Evolutionary conservation across 169 alveolate species (phyloP).

Genomic region (Plasmodium vivax): DNA sequence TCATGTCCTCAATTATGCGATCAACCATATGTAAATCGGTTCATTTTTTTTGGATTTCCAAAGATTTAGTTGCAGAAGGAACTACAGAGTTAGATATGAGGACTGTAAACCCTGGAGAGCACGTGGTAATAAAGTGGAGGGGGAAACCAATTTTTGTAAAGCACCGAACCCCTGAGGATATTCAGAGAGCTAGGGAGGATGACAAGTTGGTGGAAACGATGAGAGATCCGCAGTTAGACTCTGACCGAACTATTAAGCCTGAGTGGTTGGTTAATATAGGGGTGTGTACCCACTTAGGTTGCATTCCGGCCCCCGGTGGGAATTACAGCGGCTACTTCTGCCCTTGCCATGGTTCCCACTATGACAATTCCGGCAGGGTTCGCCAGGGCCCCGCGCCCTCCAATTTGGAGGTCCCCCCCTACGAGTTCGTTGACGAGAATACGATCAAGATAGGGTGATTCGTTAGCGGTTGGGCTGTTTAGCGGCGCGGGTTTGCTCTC

Average conservation of each 20-base stretch:
- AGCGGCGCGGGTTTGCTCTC: neutral
- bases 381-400: slow-evolving; percentile 92
- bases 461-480: neutral
- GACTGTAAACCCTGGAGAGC: slow-evolving; percentile 87
- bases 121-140: slow-evolving; percentile 89
- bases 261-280: slow-evolving; percentile 90
- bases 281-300: slow-evolving; percentile 90
- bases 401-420: slow-evolving; percentile 90
- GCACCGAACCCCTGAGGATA: slow-evolving; percentile 88
- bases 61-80: slow-evolving; percentile 86
- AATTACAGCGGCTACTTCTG: slow-evolving; percentile 89
- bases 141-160: slow-evolving; percentile 89
- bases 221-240: slow-evolving; percentile 90
- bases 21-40: slow-evolving; percentile 85
- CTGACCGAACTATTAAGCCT: slow-evolving; percentile 87
- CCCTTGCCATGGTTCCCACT: slow-evolving; percentile 93
- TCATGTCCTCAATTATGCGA: slow-evolving; percentile 84
- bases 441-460: slow-evolving; percentile 87
- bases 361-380: slow-evolving; percentile 89
- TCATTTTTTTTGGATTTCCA: slow-evolving; percentile 88
- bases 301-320: slow-evolving; percentile 89
- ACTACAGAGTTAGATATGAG: slow-evolving; percentile 87
- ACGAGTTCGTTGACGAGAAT: slow-evolving; percentile 86
- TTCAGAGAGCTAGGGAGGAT: slow-evolving; percentile 87
- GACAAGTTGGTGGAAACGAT: slow-evolving; percentile 85